A percentile compares a stretch with the other conserved stretches of the same genome.
phyloP scores from a whole-genome alignment of 805 yeast genomes.

The Cyberlindnera lachancei region DNA sequence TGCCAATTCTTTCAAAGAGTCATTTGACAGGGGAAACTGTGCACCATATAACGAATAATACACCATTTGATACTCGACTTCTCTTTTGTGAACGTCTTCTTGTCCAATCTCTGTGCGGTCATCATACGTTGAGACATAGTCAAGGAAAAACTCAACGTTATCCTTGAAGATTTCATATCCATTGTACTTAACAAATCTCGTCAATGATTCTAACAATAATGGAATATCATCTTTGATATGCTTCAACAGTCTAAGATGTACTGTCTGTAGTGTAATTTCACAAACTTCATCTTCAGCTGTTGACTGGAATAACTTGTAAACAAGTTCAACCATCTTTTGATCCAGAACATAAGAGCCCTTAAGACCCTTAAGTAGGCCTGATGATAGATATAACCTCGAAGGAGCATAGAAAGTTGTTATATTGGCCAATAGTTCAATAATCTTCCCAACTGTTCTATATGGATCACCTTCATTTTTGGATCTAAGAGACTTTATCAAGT shows the following conservation, averaged over 20 bases:
- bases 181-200: constrained; percentile 18
- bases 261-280: constrained; percentile 42
- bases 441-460: constrained; percentile 19
- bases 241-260: constrained; percentile 39
- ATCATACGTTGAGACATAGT: constrained; percentile 24
- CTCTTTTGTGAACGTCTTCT: constrained; percentile 1
- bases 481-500: constrained; percentile 26
- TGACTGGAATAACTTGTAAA: constrained; percentile 30
- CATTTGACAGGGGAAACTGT: constrained; percentile 7
- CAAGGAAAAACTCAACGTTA: constrained; percentile 33
- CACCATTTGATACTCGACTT: constrained; percentile 20
- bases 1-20: constrained; percentile 24
- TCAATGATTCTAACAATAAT: constrained; percentile 13
- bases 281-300: constrained; percentile 46
- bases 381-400: constrained; percentile 51
- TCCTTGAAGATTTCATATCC: constrained; percentile 28
- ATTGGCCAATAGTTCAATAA: constrained; percentile 40
- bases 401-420: constrained; percentile 57
- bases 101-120: constrained; percentile 3
- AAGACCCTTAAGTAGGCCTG: constrained; percentile 54
- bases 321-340: constrained; percentile 19
- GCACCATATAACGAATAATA: constrained; percentile 21
- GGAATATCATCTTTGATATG: constrained; percentile 27
- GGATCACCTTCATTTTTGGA: constrained; percentile 25
- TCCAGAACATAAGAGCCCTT: constrained; percentile 19